Conservation (phyloP, 768 basidiomycete genomes). For the Mycena vitilis region DNA sequence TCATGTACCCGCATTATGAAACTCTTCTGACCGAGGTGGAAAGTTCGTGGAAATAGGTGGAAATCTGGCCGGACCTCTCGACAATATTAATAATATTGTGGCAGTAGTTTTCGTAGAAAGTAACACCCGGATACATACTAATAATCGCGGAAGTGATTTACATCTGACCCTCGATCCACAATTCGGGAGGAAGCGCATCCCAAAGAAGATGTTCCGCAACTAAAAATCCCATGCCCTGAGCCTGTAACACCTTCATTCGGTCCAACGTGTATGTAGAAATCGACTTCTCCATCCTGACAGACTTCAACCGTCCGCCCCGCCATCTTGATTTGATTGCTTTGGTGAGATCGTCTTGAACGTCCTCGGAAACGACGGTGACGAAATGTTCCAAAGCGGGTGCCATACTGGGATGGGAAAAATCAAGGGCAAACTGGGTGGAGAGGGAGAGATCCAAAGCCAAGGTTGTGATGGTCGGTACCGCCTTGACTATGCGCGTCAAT, state of each 20-base stretch:
- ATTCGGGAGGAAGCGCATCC: neutral
- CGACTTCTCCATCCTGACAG: neutral
- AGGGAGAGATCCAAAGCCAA: neutral
- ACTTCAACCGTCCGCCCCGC: neutral
- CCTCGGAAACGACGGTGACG: neutral
- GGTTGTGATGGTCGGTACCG: neutral
- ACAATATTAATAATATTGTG: no score
- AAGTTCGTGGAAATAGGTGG: no score
- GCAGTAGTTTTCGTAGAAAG: no score
- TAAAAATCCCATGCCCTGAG: neutral
- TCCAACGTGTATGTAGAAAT: neutral
- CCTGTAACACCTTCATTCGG: neutral
- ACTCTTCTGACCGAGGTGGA: no score
- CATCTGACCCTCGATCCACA: neutral
- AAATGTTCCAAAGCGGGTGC: constrained; percentile 9
- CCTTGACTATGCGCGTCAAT: neutral
- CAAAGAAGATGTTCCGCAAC: neutral
- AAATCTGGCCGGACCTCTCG: no score
- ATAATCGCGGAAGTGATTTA: no score
- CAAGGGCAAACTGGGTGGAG: neutral
- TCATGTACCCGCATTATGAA: no score
- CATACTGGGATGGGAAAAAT: neutral
- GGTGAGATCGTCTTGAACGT: neutral
- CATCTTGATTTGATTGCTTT: neutral
- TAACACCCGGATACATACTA: no score